Percentiles rank a stretch among this genome's conserved stretches.
phyloP scores from a whole-genome alignment of 805 yeast genomes.

The Ogataea parapolymorpha region DNA sequence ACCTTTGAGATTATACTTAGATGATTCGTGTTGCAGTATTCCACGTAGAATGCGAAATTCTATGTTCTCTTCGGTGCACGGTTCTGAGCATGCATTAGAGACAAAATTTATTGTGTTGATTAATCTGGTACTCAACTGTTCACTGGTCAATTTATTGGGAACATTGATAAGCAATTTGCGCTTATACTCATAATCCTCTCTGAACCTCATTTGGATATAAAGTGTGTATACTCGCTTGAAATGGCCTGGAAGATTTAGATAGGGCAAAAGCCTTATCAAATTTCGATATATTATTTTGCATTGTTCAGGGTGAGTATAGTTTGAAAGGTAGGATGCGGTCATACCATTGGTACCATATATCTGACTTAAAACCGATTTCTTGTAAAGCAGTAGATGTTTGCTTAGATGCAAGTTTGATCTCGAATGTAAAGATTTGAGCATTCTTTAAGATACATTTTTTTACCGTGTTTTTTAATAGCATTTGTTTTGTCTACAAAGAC shows the following conservation, averaged over 20 bases:
- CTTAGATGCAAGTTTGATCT: neutral
- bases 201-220: slow-evolving; percentile 20
- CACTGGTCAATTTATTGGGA: slow-evolving; percentile 2
- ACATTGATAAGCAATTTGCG: slow-evolving; percentile 8
- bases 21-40: slow-evolving; percentile 23
- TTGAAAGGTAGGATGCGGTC: slow-evolving; percentile 9
- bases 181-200: slow-evolving; percentile 23
- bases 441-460: neutral
- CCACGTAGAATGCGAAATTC: slow-evolving; percentile 19
- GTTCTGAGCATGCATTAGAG: slow-evolving; percentile 23
- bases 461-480: neutral
- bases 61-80: neutral
- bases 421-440: slow-evolving; percentile 3
- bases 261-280: slow-evolving; percentile 14
- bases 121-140: slow-evolving; percentile 15
- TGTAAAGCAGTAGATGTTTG: neutral
- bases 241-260: slow-evolving; percentile 9
- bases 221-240: slow-evolving; percentile 4
- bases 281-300: slow-evolving; percentile 22
- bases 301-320: slow-evolving; percentile 7
- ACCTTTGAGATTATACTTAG: slow-evolving; percentile 13
- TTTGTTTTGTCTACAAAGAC: neutral
- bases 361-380: slow-evolving; percentile 15
- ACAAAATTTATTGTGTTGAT: slow-evolving; percentile 27
- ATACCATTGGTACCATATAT: slow-evolving; percentile 25